Evolutionary conservation across 2,329 filamentous ascomycete species (phyloP), one percentile per base, ranked within the genome.

Genomic region (Thelonectria rubi): DNA sequence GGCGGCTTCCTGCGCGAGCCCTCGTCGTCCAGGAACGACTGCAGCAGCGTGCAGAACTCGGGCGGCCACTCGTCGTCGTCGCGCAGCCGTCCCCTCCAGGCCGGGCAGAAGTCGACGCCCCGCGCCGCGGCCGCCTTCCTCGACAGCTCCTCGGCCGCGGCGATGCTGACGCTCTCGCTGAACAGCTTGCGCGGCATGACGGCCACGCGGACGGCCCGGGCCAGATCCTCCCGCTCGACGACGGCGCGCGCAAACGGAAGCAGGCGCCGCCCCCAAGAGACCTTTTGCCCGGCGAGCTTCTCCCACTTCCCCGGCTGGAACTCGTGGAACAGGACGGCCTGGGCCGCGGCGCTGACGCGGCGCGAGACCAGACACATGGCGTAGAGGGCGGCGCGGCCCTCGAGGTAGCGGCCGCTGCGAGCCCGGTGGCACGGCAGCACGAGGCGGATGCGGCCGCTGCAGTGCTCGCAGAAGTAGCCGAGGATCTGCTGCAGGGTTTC

Each of bases 41-140:
- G 21, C 12, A 53, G 26, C 5, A 53, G 24, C 11, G 39, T 45
- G 20, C 43, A 24, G 9, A 53, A 53, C 21, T 53, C 50, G 6
- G 50, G 50, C 18, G 50, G 50, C 50, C 39, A 45, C 32, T 53
- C 50, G 4, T 32, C 21, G 24, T 45, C 39, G 3, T 43, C 18
- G 12, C 32, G 21, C 8, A 53, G 8, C 7, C 50, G 50, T n/a
- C 21, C 45, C 24, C 24, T 34, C 8, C 43, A 40, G 6, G 37
- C 37, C 12, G 37, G 7, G 14, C 37, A 40, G 14, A 40, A 40
- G 37, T 40, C 37, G 7, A 40, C 5, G n/a, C n/a, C n/a, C n/a
- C 37, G 37, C 12, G 37, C 12, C 37, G 12, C 37, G 6, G 37
- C 37, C 14, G 37, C n/a, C n/a, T 40, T 40, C 14, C n/a, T 40